Evolutionary conservation across 352 stramenopile genomes (phyloP).

Genomic region (Thraustochytrium sp.): DNA sequence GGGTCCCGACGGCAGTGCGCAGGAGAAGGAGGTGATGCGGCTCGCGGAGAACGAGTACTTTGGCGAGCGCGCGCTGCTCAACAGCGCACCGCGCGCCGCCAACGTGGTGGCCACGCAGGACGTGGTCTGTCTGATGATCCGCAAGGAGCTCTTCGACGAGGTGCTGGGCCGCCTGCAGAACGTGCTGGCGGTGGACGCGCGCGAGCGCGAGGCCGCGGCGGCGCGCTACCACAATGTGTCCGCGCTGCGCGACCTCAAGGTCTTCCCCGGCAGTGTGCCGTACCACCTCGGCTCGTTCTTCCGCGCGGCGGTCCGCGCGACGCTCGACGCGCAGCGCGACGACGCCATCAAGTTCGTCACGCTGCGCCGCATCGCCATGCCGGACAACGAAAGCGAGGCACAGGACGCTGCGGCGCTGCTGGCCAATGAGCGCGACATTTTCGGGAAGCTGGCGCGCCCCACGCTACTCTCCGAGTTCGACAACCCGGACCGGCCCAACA

Average conservation of each 20-base stretch:
- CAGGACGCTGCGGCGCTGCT: neutral
- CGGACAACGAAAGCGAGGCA: slow-evolving; percentile 54
- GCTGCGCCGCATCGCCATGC: slow-evolving; percentile 49
- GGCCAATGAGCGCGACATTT: slow-evolving; percentile 25
- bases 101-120: slow-evolving; percentile 63
- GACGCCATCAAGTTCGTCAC: neutral
- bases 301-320: neutral
- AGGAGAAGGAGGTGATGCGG: slow-evolving; percentile 71
- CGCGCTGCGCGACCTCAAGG: slow-evolving; percentile 2
- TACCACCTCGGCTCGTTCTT: neutral
- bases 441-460: neutral
- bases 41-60: slow-evolving; percentile 82
- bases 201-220: neutral
- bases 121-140: slow-evolving; percentile 52
- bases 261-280: neutral
- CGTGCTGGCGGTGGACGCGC: slow-evolving; percentile 9
- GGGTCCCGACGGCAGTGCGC: neutral
- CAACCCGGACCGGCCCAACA: neutral
- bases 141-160: slow-evolving; percentile 42
- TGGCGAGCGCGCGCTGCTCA: slow-evolving; percentile 81
- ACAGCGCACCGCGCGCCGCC: slow-evolving; percentile 75
- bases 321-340: neutral
- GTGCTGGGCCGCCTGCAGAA: slow-evolving; percentile 34
- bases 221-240: neutral
- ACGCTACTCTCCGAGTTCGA: neutral